A percentile compares a stretch with the other conserved stretches of the same genome.
These are phyloP conservation scores for Aspergillus quadricinctus DNA, from an alignment of 2,329 filamentous ascomycete species.

Conservation along the genomic window DNA sequence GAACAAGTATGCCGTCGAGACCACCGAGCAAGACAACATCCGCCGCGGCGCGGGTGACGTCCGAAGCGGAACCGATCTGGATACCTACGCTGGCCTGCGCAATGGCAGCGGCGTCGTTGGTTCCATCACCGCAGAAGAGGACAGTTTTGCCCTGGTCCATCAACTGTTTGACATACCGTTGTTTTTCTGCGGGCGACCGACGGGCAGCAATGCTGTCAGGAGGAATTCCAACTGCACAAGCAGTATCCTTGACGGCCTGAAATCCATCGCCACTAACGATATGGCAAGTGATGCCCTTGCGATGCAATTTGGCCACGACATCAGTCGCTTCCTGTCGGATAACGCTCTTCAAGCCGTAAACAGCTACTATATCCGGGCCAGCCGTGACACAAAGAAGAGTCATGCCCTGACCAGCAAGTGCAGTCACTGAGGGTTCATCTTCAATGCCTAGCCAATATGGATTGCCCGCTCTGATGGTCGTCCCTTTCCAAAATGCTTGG, in stretches of 20 bases:
- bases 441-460: no score
- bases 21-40: constrained; percentile 63
- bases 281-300: constrained; percentile 48
- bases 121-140: constrained; percentile 72
- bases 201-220: constrained; percentile 39
- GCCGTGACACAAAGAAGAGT: no score
- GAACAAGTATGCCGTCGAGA: constrained; percentile 53
- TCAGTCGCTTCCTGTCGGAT: constrained; percentile 41
- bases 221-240: constrained; percentile 40
- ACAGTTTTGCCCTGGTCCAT: constrained; percentile 38
- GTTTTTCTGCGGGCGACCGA: constrained; percentile 53
- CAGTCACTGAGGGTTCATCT: no score
- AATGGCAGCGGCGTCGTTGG: constrained; percentile 71
- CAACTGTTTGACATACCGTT: constrained; percentile 46
- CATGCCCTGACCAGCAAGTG: no score
- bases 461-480: no score
- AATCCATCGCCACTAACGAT: constrained; percentile 56
- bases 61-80: constrained; percentile 60
- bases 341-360: constrained; percentile 49
- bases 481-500: no score
- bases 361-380: constrained; percentile 22
- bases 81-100: constrained; percentile 68
- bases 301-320: constrained; percentile 46
- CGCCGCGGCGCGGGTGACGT: constrained; percentile 63
- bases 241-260: constrained; percentile 47